These are phyloP conservation scores for Plantago lanceolata DNA, from an alignment of 305 asterid species.

Conservation along the genomic window DNA sequence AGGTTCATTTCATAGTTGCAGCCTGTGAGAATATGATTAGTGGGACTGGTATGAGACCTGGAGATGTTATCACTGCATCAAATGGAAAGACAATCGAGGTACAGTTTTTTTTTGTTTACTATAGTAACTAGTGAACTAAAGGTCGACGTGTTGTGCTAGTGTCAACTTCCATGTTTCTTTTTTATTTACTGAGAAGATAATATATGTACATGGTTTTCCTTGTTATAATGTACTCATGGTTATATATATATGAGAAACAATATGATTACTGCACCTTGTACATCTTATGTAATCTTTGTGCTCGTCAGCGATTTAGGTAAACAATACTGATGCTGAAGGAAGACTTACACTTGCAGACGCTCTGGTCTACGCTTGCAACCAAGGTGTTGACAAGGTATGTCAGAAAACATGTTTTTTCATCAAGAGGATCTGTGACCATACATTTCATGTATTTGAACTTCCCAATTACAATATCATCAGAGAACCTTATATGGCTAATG, in stretches of 20 bases:
- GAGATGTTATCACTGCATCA: slow-evolving; percentile 55
- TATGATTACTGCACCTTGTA: background rate
- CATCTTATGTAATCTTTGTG: background rate
- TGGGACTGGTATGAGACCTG: slow-evolving; percentile 66
- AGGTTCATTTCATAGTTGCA: slow-evolving; percentile 61
- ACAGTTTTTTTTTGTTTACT: slow-evolving; percentile 1
- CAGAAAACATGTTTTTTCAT: slow-evolving; percentile 4
- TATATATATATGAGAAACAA: no score
- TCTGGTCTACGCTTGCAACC: slow-evolving; percentile 88
- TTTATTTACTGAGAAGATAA: no score
- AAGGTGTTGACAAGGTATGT: slow-evolving; percentile 90
- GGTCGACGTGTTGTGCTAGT: background rate
- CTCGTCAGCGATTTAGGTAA: slow-evolving; percentile 46
- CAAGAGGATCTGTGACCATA: background rate
- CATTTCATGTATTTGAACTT: slow-evolving; percentile 4
- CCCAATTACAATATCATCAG: background rate
- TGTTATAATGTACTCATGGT: background rate
- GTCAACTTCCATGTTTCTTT: background rate
- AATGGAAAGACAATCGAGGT: slow-evolving; percentile 67
- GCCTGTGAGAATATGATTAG: slow-evolving; percentile 70
- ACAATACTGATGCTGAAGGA: slow-evolving; percentile 98
- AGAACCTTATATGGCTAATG: background rate
- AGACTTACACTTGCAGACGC: slow-evolving; percentile 98
- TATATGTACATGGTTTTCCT: background rate
- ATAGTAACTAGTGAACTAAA: background rate